Evolutionary conservation across 2,329 filamentous ascomycete genomes (phyloP).

Genomic region (Camillea tinctor): DNA sequence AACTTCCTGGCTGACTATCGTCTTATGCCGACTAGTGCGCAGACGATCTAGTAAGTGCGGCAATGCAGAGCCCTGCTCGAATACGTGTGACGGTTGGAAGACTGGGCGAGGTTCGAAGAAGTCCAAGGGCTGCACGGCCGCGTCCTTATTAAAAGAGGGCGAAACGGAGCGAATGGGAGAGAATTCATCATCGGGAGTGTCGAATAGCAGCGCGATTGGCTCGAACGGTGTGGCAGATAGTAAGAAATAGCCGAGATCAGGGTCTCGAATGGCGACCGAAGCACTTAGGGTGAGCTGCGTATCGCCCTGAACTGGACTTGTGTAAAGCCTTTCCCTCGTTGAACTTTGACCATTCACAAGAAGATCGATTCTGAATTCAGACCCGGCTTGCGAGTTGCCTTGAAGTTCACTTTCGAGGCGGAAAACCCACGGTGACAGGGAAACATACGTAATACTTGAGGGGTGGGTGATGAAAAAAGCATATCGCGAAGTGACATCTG

Average conservation of each 20-base stretch:
- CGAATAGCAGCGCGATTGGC: constrained; percentile 59
- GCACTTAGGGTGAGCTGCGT: constrained; percentile 51
- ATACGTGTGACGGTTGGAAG: constrained; percentile 61
- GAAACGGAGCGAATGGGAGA: constrained; percentile 43
- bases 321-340: constrained; percentile 56
- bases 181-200: constrained; percentile 54
- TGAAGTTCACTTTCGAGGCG: constrained; percentile 61
- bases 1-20: constrained; percentile 64
- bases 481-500: constrained; percentile 61
- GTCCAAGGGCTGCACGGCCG: constrained; percentile 46
- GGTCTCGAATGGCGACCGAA: constrained; percentile 54
- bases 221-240: constrained; percentile 59
- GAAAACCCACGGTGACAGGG: constrained; percentile 62
- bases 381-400: constrained; percentile 55
- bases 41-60: constrained; percentile 55
- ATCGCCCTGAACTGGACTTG: constrained; percentile 46
- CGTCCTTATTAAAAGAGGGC: constrained; percentile 42
- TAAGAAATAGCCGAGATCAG: constrained; percentile 63
- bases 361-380: constrained; percentile 61
- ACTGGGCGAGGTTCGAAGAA: constrained; percentile 64
- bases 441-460: constrained; percentile 59
- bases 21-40: constrained; percentile 59
- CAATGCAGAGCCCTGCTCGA: constrained; percentile 57
- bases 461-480: constrained; percentile 62
- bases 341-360: constrained; percentile 58